Evolutionary conservation across 345 rosid genomes (phyloP), one percentile per base, ranked within the genome.

Genomic region (Boechera stricta): DNA sequence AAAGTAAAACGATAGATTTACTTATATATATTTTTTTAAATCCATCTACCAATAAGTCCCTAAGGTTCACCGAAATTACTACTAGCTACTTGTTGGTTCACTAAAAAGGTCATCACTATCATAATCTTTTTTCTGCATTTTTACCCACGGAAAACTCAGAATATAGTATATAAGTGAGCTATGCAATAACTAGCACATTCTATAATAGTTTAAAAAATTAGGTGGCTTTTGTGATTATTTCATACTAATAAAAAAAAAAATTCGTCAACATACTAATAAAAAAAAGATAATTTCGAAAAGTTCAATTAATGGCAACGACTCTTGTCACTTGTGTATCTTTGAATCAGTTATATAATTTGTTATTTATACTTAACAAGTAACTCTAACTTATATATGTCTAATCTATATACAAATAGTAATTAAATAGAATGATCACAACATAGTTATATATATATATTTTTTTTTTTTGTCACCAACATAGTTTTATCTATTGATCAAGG

Each of bases 401-500:
- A 32, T 57, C 13, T 55, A 41, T 55, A 59, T 21, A 24, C 38
- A 48, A 12, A 47, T 59, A 33, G 26, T 15, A 32, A 36, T 35
- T 24, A 35, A 24, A 29, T 5, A 60, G 31, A 49, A 72, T 72
- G 13, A 72, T 62, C 15, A 52, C 41, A 32, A 39, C 63, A 60
- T 72, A 72, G 24, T 31, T 63, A 21, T 21, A 21, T 21, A 21
- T 21, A 21, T 21, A 21, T 21, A 21, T 21, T 0, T 21, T 21
- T 21, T 21, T 21, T 21, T 21, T 21, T 21, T 21, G 24, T 1
- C 24, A 21, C 24, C 41, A 32, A 39, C 63, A 60, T 72, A 72
- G 24, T 31, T 63, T 29, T 73, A 73, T 52, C 8, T 73, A 33
- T 64, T 55, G 55, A 26, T 64, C 55, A 53, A 73, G 45, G 35